phyloP scores from a whole-genome alignment of 179 eudicot species.

The Beta lomatogona region DNA sequence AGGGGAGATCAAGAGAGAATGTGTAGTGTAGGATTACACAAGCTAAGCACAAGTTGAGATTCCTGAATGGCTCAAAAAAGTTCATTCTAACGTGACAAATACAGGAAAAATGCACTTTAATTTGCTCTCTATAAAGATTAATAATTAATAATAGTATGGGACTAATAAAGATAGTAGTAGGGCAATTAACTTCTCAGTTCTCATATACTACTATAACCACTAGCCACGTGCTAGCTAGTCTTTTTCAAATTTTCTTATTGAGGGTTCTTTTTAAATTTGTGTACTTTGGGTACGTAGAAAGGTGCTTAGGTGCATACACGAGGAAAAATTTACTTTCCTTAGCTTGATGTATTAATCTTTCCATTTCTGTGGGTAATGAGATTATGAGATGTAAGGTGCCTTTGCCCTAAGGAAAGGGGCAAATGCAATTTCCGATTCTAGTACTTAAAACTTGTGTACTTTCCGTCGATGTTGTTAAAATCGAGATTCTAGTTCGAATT shows the following conservation, averaged over 20 bases:
- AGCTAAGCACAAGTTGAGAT: conserved; percentile 22
- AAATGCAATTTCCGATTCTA: neutral
- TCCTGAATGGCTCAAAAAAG: neutral
- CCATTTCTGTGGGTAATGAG: neutral
- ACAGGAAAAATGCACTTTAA: conserved; percentile 1
- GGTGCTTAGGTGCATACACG: neutral
- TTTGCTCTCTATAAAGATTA: neutral
- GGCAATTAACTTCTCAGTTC: conserved; percentile 1
- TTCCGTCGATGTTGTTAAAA: too few species aligned
- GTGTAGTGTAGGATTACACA: conserved; percentile 12
- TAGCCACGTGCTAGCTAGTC: conserved; percentile 20
- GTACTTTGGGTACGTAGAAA: neutral
- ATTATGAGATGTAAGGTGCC: neutral
- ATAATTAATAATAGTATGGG: conserved; percentile 1
- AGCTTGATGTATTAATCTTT: neutral
- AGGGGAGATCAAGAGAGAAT: neutral
- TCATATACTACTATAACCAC: neutral
- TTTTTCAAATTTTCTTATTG: neutral
- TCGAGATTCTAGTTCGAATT: too few species aligned
- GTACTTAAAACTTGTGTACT: neutral
- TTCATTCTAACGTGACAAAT: conserved; percentile 11
- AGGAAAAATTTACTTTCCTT: neutral
- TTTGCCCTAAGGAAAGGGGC: conserved; percentile 23
- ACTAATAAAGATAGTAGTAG: neutral
- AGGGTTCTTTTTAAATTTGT: conserved; percentile 3